Base-by-base conservation (phyloP, 2,329 filamentous ascomycete genomes). In the Cephalotrichum gorgonifer region DNA sequence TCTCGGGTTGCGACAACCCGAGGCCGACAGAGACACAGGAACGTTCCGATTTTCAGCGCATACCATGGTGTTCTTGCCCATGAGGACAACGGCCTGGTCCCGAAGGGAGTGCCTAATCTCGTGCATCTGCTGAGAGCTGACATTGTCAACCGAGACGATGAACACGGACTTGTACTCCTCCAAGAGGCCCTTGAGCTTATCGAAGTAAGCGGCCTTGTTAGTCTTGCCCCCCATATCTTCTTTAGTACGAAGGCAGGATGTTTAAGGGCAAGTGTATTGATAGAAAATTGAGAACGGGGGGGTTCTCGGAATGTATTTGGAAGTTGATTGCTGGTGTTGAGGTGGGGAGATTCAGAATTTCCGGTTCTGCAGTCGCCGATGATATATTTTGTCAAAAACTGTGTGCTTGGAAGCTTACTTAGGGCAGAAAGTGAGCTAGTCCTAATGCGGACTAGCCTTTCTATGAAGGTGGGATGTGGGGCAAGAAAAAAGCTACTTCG, bases 1-100 rank as follows among this genome's bases (percentile, higher is more conserved):
- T n/a, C n/a, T n/a, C n/a, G n/a, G n/a, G n/a, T n/a, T n/a, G n/a
- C n/a, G n/a, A n/a, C n/a, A n/a, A n/a, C n/a, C n/a, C n/a, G n/a
- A n/a, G n/a, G n/a, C n/a, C n/a, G n/a, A n/a, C n/a, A n/a, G n/a
- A n/a, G 12, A 17, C n/a, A 8, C 12, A n/a, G 27, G 15, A 15
- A 27, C n/a, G n/a, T n/a, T n/a, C n/a, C n/a, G n/a, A n/a, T n/a
- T n/a, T n/a, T n/a, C 17, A 11, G 11, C 5, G 61, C 77, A 53
- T 73, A 93, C 91, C 93, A 98, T 98, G 74, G 93, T 98, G 85
- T 98, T 98, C 86, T 96, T 97, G 71, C 91, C 93, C 93, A 97
- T 97, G 76, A 98, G 80, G 63, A 98, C 90, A 62, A 97, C 86
- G 74, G 82, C 90, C 74, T 95, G 76, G 56, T 85, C 85, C 71